Conservation (phyloP, 345 rosid genomes). For the Populus deltoides region DNA sequence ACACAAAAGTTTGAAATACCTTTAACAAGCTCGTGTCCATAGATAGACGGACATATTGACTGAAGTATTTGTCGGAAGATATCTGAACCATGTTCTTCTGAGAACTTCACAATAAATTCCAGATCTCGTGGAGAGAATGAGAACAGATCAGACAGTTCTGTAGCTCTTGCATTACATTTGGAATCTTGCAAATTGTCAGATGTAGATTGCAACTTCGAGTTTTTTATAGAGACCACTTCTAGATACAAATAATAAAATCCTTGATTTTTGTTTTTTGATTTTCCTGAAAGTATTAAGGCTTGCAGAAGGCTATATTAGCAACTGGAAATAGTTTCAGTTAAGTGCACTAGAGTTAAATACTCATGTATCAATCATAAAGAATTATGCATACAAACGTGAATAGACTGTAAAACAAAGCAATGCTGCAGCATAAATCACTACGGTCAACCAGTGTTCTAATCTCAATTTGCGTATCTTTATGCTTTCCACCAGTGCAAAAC, state of each 20-base stretch:
- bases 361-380: background rate
- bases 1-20: slow-evolving; percentile 37
- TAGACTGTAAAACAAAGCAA: background rate
- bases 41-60: slow-evolving; percentile 90
- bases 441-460: no score
- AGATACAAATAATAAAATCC: slow-evolving; percentile 89
- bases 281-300: slow-evolving; percentile 55
- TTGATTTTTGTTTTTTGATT: slow-evolving; percentile 78
- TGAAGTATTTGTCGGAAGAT: slow-evolving; percentile 75
- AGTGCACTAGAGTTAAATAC: background rate
- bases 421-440: no score
- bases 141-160: slow-evolving; percentile 63
- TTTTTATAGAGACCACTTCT: slow-evolving; percentile 78
- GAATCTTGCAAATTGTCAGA: slow-evolving; percentile 53
- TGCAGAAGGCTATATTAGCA: slow-evolving; percentile 1
- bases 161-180: slow-evolving; percentile 39
- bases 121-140: slow-evolving; percentile 80
- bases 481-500: no score
- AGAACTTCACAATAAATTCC: slow-evolving; percentile 88
- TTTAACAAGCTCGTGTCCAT: slow-evolving; percentile 96
- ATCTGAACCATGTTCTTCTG: slow-evolving; percentile 79
- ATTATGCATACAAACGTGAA: background rate
- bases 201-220: slow-evolving; percentile 70
- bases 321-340: slow-evolving; percentile 14
- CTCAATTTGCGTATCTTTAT: no score